phyloP scores from a whole-genome alignment of 805 yeast genomes.

The Isabelozyma rhagii region DNA sequence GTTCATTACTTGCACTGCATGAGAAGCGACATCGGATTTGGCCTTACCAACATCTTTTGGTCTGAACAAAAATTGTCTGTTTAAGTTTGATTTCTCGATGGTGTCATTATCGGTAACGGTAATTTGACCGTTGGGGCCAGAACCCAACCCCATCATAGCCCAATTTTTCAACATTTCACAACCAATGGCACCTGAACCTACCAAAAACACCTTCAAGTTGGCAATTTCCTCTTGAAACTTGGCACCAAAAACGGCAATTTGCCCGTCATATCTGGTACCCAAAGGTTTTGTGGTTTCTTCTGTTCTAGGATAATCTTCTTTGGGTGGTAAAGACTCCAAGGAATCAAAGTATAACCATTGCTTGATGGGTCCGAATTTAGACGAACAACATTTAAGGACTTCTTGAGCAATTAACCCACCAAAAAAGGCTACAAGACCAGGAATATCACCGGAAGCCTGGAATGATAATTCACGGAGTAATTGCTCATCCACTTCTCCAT shows the following conservation, averaged over 20 bases:
- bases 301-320: conserved; percentile 54
- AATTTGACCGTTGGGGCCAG: conserved; percentile 86
- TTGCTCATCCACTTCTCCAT: conserved; percentile 54
- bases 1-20: conserved; percentile 81
- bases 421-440: conserved; percentile 82
- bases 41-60: conserved; percentile 90
- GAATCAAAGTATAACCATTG: conserved; percentile 95
- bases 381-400: conserved; percentile 90
- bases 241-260: conserved; percentile 89
- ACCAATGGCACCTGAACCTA: conserved; percentile 98
- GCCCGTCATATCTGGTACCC: conserved; percentile 87
- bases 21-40: conserved; percentile 88
- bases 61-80: conserved; percentile 94
- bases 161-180: conserved; percentile 98
- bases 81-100: conserved; percentile 92
- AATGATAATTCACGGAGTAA: conserved; percentile 69
- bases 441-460: conserved; percentile 90
- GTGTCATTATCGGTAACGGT: conserved; percentile 89
- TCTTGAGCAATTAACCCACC: conserved; percentile 98
- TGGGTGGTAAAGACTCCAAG: conserved; percentile 79
- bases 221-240: conserved; percentile 70
- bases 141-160: conserved; percentile 95
- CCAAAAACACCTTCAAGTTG: conserved; percentile 81
- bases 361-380: conserved; percentile 89
- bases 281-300: conserved; percentile 72